Evolutionary conservation across 169 alveolate species (phyloP).

Genomic region (Cyclospora cayetanensis): DNA sequence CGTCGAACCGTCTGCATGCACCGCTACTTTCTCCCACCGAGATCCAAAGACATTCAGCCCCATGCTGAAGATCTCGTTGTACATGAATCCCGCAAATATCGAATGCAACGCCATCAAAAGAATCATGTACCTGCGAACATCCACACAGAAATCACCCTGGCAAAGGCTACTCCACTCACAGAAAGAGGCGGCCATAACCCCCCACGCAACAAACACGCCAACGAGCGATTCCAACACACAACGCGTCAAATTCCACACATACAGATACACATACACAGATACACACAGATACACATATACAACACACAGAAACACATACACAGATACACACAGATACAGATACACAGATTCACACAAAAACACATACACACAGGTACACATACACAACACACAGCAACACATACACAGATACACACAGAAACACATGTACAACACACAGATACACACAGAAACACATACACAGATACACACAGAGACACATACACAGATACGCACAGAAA

Average conservation of each 20-base stretch:
- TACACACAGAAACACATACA: neutral
- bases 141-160: neutral
- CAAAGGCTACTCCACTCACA: no score
- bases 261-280: no score
- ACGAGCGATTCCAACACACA: no score
- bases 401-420: neutral
- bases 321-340: no score
- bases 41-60: slow-evolving; percentile 94
- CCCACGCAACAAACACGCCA: no score
- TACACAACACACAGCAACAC: neutral
- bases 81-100: slow-evolving; percentile 91
- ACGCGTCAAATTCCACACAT: no score
- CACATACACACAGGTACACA: neutral
- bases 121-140: slow-evolving; percentile 91
- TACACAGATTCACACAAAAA: no score
- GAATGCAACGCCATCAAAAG: slow-evolving; percentile 95
- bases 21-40: slow-evolving; percentile 67
- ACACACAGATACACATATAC: no score
- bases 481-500: neutral
- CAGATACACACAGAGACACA: no score
- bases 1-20: neutral
- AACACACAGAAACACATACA: no score
- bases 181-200: no score
- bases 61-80: slow-evolving; percentile 97
- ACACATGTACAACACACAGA: neutral